Evolutionary conservation across 805 yeast species (phyloP).

Genomic region (Kodamaea fukazawae): DNA sequence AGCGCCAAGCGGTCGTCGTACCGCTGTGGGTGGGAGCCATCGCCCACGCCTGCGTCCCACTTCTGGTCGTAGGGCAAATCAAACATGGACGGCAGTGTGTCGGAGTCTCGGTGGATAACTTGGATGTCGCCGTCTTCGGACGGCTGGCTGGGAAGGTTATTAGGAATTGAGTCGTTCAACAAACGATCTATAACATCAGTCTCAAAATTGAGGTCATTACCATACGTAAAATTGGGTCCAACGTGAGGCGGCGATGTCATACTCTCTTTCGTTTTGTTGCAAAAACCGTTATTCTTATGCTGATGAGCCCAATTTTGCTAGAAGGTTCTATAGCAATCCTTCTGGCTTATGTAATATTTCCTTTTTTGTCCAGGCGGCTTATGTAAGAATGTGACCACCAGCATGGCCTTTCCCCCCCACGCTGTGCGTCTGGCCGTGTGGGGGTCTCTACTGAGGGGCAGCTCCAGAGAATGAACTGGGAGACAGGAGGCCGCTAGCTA

Average conservation of each 20-base stretch:
- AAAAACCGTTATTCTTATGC: neutral
- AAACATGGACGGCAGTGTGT: constrained; percentile 5
- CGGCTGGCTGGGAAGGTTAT: neutral
- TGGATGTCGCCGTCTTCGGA: constrained; percentile 20
- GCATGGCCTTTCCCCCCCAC: neutral
- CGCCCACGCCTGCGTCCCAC: neutral
- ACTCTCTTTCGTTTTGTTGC: too few species aligned
- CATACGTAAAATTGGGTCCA: neutral
- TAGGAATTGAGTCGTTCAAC: constrained; percentile 4
- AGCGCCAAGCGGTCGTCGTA: constrained; percentile 5
- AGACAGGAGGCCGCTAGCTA: too few species aligned
- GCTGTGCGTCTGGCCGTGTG: too few species aligned
- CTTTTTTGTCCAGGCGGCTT: too few species aligned
- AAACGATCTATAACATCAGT: constrained; percentile 8
- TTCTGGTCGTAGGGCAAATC: constrained; percentile 5
- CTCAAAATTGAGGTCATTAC: constrained; percentile 3
- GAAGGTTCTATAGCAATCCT: neutral
- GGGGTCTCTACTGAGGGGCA: too few species aligned
- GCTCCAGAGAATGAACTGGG: too few species aligned
- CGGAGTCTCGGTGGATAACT: constrained; percentile 18
- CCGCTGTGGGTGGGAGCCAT: neutral
- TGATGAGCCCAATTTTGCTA: constrained; percentile 1
- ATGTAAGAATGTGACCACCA: neutral
- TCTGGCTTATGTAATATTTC: neutral
- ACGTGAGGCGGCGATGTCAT: constrained; percentile 7